phyloP scores from a whole-genome alignment of 768 basidiomycete genomes.

The Mycena rebaudengoi region DNA sequence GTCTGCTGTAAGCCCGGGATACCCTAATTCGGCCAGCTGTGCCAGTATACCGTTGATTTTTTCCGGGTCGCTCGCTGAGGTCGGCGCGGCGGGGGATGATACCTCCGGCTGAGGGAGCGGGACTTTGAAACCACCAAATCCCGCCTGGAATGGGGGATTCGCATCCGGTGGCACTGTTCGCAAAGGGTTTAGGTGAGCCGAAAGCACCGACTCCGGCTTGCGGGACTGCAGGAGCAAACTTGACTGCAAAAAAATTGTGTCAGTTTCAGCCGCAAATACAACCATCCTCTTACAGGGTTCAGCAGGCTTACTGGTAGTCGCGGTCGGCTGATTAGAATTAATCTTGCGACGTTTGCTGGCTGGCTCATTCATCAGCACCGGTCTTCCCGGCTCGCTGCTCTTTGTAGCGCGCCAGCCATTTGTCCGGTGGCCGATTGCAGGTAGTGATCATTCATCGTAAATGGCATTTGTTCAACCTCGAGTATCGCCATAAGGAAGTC shows the following conservation, averaged over 20 bases:
- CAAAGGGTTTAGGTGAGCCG: neutral
- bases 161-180: neutral
- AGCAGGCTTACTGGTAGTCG: neutral
- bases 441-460: slow-evolving; percentile 49
- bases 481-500: slow-evolving; percentile 39
- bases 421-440: slow-evolving; percentile 37
- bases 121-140: neutral
- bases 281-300: slow-evolving; percentile 2
- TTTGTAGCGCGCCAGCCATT: slow-evolving; percentile 43
- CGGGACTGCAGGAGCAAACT: neutral
- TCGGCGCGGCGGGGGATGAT: neutral
- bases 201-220: neutral
- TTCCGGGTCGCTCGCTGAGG: slow-evolving; percentile 1
- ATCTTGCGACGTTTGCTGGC: slow-evolving; percentile 18
- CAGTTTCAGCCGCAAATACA: neutral
- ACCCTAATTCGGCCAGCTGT: slow-evolving; percentile 40
- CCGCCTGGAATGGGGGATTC: neutral
- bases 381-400: slow-evolving; percentile 35
- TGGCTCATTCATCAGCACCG: neutral
- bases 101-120: neutral
- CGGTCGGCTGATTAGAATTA: neutral
- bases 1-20: slow-evolving; percentile 33
- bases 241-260: slow-evolving; percentile 11
- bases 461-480: slow-evolving; percentile 43
- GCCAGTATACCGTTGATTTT: slow-evolving; percentile 35